Percentiles rank a stretch among this genome's conserved stretches.
Conservation (phyloP, 176 grass and related monocot genomes). For the bread wheat (Triticum aestivum) region DNA sequence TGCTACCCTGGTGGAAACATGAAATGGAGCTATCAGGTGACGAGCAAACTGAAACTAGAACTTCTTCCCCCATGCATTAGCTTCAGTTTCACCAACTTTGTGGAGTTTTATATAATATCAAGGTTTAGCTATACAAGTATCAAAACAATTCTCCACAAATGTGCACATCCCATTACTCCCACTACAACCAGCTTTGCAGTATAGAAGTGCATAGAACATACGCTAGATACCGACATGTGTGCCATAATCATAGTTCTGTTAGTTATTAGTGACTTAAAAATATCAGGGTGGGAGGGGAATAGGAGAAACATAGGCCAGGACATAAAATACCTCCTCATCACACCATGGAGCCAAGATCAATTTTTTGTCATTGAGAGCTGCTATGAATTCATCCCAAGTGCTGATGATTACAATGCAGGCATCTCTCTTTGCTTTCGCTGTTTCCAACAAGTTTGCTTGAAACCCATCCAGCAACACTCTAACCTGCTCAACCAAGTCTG, state of each 20-base stretch:
- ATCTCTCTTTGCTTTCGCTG: constrained; percentile 85
- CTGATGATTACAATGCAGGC: constrained; percentile 64
- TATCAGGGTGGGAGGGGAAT: not conserved
- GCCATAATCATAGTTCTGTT: not conserved
- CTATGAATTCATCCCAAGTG: constrained; percentile 88
- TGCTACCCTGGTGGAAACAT: too few relatives aligned
- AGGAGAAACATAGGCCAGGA: not conserved
- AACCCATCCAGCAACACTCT: constrained; percentile 53
- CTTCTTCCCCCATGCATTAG: not conserved
- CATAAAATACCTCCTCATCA: constrained; percentile 69
- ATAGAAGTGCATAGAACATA: not conserved
- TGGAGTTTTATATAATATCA: not conserved
- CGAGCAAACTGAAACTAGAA: not conserved
- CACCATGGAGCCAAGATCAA: constrained; percentile 89
- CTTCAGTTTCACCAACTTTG: not conserved
- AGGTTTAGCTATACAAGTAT: too few relatives aligned
- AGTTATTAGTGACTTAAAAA: not conserved
- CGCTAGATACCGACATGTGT: not conserved
- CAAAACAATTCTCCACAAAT: too few relatives aligned
- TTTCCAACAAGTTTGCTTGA: constrained; percentile 75
- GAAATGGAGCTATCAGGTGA: too few relatives aligned
- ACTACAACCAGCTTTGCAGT: not conserved
- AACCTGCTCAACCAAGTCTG: constrained; percentile 64
- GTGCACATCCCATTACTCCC: not conserved
- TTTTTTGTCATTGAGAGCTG: constrained; percentile 59